phyloP scores from a whole-genome alignment of 306 rosid genomes.

The Trifolium fragiferum region DNA sequence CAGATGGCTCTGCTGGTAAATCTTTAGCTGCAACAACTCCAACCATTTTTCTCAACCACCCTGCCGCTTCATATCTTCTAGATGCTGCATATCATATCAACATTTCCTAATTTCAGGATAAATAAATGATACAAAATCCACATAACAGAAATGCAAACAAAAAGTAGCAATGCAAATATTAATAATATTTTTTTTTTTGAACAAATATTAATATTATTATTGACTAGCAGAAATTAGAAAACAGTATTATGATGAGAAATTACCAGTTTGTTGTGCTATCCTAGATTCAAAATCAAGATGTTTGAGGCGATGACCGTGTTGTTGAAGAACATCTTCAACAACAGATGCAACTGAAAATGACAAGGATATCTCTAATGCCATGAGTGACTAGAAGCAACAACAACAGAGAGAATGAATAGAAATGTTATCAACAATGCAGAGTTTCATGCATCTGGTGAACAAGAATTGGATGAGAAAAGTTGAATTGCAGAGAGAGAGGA shows the following conservation, averaged over 20 bases:
- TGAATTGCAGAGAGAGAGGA: background rate
- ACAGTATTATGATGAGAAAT: no score
- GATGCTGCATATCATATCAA: constrained; percentile 57
- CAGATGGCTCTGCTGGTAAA: constrained; percentile 95
- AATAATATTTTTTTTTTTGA: no score
- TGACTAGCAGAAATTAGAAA: no score
- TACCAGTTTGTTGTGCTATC: constrained; percentile 92
- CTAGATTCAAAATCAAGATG: constrained; percentile 77
- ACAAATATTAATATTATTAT: no score
- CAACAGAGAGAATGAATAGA: no score
- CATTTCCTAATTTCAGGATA: constrained; percentile 25
- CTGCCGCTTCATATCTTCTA: constrained; percentile 93
- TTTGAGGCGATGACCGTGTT: constrained; percentile 52
- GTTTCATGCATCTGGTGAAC: background rate
- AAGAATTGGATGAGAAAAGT: no score
- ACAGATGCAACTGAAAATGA: constrained; percentile 83
- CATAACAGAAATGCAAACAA: background rate
- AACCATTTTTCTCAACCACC: constrained; percentile 91
- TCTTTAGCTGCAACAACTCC: constrained; percentile 96
- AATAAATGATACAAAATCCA: background rate
- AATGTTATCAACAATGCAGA: background rate
- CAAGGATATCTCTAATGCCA: constrained; percentile 11
- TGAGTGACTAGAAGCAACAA: no score
- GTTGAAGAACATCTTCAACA: constrained; percentile 92
- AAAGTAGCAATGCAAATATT: no score